Conservation (phyloP, 108 stramenopile species). For the Conticribra weissflogii region DNA sequence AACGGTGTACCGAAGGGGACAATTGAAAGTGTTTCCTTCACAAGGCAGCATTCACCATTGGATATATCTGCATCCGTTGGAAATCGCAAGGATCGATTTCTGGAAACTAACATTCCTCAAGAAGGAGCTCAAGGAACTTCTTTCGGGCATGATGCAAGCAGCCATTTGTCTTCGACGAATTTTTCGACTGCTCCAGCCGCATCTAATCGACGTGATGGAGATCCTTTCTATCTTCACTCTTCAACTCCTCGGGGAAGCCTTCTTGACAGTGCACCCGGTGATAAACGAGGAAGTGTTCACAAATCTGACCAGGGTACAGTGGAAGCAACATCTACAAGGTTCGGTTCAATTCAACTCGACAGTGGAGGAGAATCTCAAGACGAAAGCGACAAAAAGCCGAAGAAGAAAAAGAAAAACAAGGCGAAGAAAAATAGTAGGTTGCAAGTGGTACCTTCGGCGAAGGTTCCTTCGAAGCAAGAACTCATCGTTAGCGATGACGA, state of each 20-base stretch:
- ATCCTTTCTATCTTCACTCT: constrained; percentile 80
- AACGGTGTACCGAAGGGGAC: constrained; percentile 32
- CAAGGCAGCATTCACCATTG: constrained; percentile 25
- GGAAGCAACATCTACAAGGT: constrained; percentile 33
- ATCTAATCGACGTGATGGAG: constrained; percentile 37
- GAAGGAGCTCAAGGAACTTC: constrained; percentile 14
- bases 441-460: not conserved
- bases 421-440: constrained; percentile 48
- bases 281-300: constrained; percentile 1
- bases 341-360: constrained; percentile 73
- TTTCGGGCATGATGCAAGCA: too few species aligned
- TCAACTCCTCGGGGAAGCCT: constrained; percentile 15
- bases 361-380: constrained; percentile 67
- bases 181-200: constrained; percentile 21
- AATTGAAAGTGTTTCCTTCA: constrained; percentile 44
- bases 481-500: constrained; percentile 78
- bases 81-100: not conserved
- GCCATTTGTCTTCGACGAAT: constrained; percentile 14
- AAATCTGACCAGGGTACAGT: constrained; percentile 15
- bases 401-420: constrained; percentile 77
- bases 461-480: constrained; percentile 21
- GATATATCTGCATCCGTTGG: constrained; percentile 1
- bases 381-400: constrained; percentile 32
- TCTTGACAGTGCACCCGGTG: constrained; percentile 10
- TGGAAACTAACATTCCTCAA: not conserved